Conservation (phyloP, 2,329 filamentous ascomycete genomes). For the Scleromitrula shiraiana region DNA sequence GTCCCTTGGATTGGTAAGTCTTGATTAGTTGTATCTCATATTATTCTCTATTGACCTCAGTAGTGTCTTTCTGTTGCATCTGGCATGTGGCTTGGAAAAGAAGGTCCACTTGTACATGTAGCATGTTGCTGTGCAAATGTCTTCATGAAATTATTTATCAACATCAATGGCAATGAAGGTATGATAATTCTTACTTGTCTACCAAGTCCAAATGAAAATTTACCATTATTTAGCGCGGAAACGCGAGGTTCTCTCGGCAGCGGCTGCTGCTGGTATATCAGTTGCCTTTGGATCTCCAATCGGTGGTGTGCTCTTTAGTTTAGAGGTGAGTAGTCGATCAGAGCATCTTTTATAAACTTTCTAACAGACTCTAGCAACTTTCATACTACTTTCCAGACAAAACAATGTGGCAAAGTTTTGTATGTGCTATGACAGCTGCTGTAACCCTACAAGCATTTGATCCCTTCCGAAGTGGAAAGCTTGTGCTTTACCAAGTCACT, state of each 20-base stretch:
- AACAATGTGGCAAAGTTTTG: conserved; percentile 99
- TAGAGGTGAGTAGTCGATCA: conserved; percentile 52
- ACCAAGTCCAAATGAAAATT: not conserved
- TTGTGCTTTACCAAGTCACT: conserved; percentile 91
- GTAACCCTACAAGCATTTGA: conserved; percentile 89
- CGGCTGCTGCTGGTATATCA: conserved; percentile 58
- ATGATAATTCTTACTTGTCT: conserved; percentile 14
- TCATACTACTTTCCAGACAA: conserved; percentile 98
- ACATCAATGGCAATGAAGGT: conserved; percentile 83
- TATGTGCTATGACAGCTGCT: conserved; percentile 97
- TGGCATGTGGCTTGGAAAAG: conserved; percentile 93
- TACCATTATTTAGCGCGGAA: conserved; percentile 66
- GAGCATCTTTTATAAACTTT: not conserved
- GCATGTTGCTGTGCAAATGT: conserved; percentile 94
- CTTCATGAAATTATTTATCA: conserved; percentile 81
- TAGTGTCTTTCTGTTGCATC: conserved; percentile 86
- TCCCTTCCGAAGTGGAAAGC: conserved; percentile 89
- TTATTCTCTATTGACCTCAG: conserved; percentile 23
- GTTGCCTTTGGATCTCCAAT: conserved; percentile 63
- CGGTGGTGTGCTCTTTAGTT: conserved; percentile 86
- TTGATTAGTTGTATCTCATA: not conserved
- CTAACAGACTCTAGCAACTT: conserved; percentile 54
- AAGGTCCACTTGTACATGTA: conserved; percentile 91
- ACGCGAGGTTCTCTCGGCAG: conserved; percentile 85
- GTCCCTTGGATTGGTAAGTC: conserved; percentile 70